These are phyloP conservation scores for Talaromyces sp. DNA, from an alignment of 2,329 filamentous ascomycete genomes.

Conservation along the genomic window DNA sequence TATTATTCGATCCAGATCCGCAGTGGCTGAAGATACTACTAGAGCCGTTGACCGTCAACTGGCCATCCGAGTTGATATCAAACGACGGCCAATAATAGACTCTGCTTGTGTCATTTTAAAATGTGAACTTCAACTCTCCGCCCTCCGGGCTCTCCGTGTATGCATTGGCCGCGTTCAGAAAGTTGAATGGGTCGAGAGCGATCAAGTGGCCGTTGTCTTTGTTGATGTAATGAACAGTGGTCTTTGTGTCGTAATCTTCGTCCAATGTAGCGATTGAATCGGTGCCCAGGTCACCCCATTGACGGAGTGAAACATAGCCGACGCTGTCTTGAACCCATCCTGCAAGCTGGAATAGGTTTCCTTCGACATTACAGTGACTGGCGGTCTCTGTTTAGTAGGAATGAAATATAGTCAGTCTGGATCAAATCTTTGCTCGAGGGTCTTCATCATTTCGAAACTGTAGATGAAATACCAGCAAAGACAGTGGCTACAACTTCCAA, in stretches of 20 bases:
- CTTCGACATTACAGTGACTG: not conserved
- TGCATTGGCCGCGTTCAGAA: not conserved
- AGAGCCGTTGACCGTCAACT: not conserved
- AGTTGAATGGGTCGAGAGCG: not conserved
- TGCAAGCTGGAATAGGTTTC: not conserved
- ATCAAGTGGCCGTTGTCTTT: not conserved
- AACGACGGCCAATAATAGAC: not conserved
- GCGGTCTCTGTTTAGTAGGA: not conserved
- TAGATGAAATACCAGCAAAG: not conserved
- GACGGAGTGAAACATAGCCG: not conserved
- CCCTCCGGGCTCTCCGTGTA: not conserved
- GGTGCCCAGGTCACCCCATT: conserved; percentile 1
- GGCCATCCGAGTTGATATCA: not conserved
- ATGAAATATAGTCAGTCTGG: not conserved
- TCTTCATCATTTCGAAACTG: not conserved
- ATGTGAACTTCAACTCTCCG: not conserved
- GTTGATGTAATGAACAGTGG: not conserved
- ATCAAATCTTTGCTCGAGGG: not conserved
- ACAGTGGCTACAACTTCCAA: too few relatives aligned
- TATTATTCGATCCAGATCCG: not conserved
- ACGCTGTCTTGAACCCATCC: not conserved
- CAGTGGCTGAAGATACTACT: not conserved
- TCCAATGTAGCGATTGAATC: not conserved
- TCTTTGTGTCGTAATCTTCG: not conserved
- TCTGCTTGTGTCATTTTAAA: not conserved